Conservation (phyloP, 2,329 filamentous ascomycete species). For the Fonsecaea monophora region DNA sequence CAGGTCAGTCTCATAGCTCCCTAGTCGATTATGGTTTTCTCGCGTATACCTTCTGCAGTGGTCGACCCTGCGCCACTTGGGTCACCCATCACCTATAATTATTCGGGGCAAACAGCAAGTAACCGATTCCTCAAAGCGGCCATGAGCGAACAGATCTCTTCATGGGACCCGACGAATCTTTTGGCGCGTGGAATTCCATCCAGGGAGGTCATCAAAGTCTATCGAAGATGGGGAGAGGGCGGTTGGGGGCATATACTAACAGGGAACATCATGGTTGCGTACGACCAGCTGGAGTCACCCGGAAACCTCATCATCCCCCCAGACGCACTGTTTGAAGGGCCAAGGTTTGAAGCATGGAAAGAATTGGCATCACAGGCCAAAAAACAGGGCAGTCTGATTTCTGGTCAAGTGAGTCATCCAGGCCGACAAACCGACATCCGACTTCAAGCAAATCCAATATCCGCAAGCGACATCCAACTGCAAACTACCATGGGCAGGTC, state of each 20-base stretch:
- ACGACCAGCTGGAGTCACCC: slow-evolving; percentile 61
- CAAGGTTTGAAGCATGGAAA: slow-evolving; percentile 66
- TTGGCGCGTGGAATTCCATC: slow-evolving; percentile 62
- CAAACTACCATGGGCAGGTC: slow-evolving; percentile 50
- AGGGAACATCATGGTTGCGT: slow-evolving; percentile 67
- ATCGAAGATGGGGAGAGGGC: slow-evolving; percentile 67
- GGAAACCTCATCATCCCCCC: slow-evolving; percentile 67
- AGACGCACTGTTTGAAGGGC: slow-evolving; percentile 58
- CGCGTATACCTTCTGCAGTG: slow-evolving; percentile 1
- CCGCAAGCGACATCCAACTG: slow-evolving; percentile 53
- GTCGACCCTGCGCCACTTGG: slow-evolving; percentile 7
- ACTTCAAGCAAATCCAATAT: slow-evolving; percentile 59
- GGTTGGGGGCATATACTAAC: slow-evolving; percentile 64
- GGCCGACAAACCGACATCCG: slow-evolving; percentile 60
- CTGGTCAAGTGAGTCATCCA: slow-evolving; percentile 68
- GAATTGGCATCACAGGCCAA: slow-evolving; percentile 63
- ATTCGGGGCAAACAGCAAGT: slow-evolving; percentile 61
- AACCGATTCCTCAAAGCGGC: slow-evolving; percentile 72
- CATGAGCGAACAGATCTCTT: slow-evolving; percentile 71
- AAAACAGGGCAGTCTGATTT: slow-evolving; percentile 62
- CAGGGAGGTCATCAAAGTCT: slow-evolving; percentile 63
- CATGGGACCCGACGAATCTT: slow-evolving; percentile 63
- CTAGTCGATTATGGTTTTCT: slow-evolving; percentile 10
- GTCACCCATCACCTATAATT: slow-evolving; percentile 3
- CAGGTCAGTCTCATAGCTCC: slow-evolving; percentile 1